Percentiles rank a stretch among this genome's conserved stretches.
Conservation (phyloP, 2,329 filamentous ascomycete species). For the Calonectria multiphialidica region DNA sequence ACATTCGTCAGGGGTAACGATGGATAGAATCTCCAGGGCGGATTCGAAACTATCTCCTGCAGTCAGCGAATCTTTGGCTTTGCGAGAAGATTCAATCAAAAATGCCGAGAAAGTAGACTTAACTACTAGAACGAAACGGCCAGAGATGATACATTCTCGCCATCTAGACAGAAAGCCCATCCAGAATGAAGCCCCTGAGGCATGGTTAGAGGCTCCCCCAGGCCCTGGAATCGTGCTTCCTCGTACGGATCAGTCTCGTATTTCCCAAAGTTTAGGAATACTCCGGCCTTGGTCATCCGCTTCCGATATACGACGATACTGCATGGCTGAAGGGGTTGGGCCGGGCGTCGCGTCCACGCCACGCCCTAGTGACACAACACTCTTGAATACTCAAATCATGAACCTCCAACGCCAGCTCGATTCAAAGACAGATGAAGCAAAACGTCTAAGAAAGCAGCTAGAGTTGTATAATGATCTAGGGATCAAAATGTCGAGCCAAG, state of each 20-base stretch:
- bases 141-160: conserved; percentile 12
- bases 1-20: conserved; percentile 9
- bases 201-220: conserved; percentile 36
- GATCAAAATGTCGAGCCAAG: conserved; percentile 60
- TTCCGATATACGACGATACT: conserved; percentile 29
- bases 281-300: conserved; percentile 48
- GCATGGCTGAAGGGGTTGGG: neutral
- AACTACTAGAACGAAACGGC: neutral
- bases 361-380: conserved; percentile 45
- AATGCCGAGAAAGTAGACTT: conserved; percentile 11
- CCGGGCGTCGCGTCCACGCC: conserved; percentile 30
- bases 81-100: conserved; percentile 26
- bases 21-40: neutral
- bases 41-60: conserved; percentile 27
- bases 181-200: conserved; percentile 4
- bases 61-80: conserved; percentile 34
- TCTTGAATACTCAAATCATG: conserved; percentile 62
- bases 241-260: conserved; percentile 50
- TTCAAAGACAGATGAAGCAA: conserved; percentile 58
- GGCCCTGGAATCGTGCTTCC: conserved; percentile 55
- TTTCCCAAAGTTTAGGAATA: conserved; percentile 54
- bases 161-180: conserved; percentile 26
- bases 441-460: conserved; percentile 59
- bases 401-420: conserved; percentile 62
- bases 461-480: conserved; percentile 58